Percentiles rank a stretch among this genome's conserved stretches.
phyloP scores from a whole-genome alignment of 1,139 yeast species.

The Lodderomyces jiufengensis region DNA sequence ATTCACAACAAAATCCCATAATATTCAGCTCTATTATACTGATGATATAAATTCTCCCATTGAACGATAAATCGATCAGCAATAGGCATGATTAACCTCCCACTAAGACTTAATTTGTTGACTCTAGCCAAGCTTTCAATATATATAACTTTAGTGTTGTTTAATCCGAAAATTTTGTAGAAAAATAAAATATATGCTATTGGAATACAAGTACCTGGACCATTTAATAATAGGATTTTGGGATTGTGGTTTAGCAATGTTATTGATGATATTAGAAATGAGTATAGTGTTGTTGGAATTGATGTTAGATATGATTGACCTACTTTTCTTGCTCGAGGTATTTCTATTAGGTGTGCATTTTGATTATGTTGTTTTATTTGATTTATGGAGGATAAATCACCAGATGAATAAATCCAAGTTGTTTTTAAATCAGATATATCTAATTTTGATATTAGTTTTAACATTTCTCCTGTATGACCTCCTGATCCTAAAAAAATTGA shows the following conservation, averaged over 20 bases:
- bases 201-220: conserved; percentile 92
- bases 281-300: conserved; percentile 46
- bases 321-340: conserved; percentile 76
- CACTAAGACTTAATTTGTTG: conserved; percentile 69
- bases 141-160: conserved; percentile 62
- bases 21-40: conserved; percentile 65
- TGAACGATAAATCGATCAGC: conserved; percentile 82
- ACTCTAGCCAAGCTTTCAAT: conserved; percentile 91
- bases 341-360: conserved; percentile 19
- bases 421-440: conserved; percentile 26
- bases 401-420: conserved; percentile 50
- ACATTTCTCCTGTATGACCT: conserved; percentile 96
- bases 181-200: conserved; percentile 60
- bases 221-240: conserved; percentile 66
- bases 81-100: conserved; percentile 63
- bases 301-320: conserved; percentile 61
- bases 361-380: conserved; percentile 40
- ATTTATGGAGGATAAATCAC: conserved; percentile 55
- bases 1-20: conserved; percentile 72
- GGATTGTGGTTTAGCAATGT: conserved; percentile 34
- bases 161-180: conserved; percentile 50
- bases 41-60: conserved; percentile 65
- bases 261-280: conserved; percentile 28
- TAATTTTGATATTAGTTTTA: conserved; percentile 51
- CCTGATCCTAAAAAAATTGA: conserved; percentile 74